Conservation (phyloP, 768 basidiomycete genomes). For the Phaeotremella skinneri region DNA sequence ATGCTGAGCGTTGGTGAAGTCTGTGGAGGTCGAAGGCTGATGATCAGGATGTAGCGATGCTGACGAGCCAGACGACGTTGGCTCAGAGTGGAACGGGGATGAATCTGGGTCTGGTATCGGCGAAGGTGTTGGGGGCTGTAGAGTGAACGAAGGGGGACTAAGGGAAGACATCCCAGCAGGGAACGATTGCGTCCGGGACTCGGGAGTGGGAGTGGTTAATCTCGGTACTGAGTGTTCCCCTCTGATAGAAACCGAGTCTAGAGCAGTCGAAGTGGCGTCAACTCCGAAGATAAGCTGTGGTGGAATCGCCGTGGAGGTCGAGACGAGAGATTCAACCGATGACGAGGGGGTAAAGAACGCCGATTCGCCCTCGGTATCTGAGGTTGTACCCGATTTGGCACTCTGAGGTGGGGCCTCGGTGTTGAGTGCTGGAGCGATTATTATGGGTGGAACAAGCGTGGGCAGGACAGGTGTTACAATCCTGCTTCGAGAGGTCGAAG, state of each 20-base stretch:
- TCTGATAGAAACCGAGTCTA: not conserved
- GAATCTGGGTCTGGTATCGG: conserved; percentile 26
- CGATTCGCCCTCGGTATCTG: conserved; percentile 16
- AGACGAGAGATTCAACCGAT: conserved; percentile 8
- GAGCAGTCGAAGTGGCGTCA: not conserved
- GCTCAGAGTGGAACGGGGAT: conserved; percentile 38
- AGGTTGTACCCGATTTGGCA: not conserved
- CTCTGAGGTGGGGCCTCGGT: not conserved
- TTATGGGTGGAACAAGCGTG: not conserved
- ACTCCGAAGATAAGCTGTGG: not conserved
- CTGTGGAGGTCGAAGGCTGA: conserved; percentile 2
- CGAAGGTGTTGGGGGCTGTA: conserved; percentile 44
- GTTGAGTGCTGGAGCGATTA: not conserved
- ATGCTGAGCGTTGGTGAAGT: not conserved
- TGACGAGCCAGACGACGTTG: conserved; percentile 9
- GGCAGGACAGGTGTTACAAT: not conserved
- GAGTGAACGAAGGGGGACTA: conserved; percentile 22
- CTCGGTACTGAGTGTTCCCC: conserved; percentile 10
- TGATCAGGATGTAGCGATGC: conserved; percentile 25
- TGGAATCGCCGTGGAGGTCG: not conserved
- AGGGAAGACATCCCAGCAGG: not conserved
- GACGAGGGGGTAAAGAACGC: conserved; percentile 31
- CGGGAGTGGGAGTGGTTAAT: not conserved
- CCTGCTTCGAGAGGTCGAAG: not conserved
- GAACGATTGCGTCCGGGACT: not conserved